Base-by-base conservation (phyloP, 2,329 filamentous ascomycete genomes). In the Dothiorella sarmentorum region DNA sequence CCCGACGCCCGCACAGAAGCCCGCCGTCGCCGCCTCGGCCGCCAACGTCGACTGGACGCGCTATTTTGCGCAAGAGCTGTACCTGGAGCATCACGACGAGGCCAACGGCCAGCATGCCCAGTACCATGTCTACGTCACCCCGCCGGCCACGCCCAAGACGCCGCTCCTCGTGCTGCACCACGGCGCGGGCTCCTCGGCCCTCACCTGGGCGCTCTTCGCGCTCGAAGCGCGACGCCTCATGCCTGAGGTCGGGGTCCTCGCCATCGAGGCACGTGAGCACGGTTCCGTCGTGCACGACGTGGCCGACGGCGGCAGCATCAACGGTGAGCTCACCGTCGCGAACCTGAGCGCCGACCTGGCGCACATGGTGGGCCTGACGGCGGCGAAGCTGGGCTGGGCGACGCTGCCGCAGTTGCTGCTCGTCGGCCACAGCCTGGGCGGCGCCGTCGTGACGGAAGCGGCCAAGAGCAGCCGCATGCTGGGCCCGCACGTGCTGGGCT, bases 131-230 rank as follows among this genome's bases (percentile, higher is more conserved):
- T 97, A 97, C 72, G 80, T 97, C 42, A 96, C 86, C 18, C 91
- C 91, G 0, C 92, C 93, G 1, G 68, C 71, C 1, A 71, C 77
- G 7, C 81, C 82, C 40, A 85, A 82, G 61, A 90, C 88, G 0
- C 91, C 93, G 0, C 79, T 99, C 4, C 92, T 99, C 73, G 88
- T 97, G 61, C 90, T 89, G 75, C 94, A 99, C 70, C 94, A 99
- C 75, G 94, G 94, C 37, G 94, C 90, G 38, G 94, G 94, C 15
- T 96, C 92, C 3, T 96, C 92, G 0, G 95, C 89, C 6, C 82
- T 97, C 60, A 96, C 91, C 2, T 99, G 97, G 74, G 92, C 92
- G 4, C 80, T 90, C 3, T 85, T 96, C 61, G 85, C 87, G 2
- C 81, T 84, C 43, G 89, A 95, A 70, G 85, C 97, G 61, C 83